Evolutionary conservation across 495 filamentous ascomycete genomes (phyloP).

Genomic region (Cercophora scortea): DNA sequence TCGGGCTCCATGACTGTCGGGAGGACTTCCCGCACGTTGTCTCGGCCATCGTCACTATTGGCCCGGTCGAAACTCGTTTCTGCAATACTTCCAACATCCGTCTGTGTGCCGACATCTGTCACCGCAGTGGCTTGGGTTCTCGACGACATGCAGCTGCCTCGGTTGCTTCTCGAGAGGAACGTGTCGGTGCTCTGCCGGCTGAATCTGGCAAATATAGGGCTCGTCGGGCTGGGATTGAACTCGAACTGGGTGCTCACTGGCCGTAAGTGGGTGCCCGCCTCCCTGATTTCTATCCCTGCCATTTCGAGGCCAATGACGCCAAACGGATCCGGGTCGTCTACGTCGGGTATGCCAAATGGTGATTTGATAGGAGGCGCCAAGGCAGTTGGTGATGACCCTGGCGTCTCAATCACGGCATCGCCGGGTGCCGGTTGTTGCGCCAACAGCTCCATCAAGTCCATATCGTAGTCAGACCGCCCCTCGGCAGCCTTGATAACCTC

Average conservation of each 20-base stretch:
- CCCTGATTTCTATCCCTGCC: slow-evolving; percentile 76
- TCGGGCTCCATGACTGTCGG: slow-evolving; percentile 33
- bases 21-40: slow-evolving; percentile 24
- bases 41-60: slow-evolving; percentile 39
- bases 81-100: slow-evolving; percentile 42
- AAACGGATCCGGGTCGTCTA: slow-evolving; percentile 78
- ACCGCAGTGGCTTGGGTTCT: slow-evolving; percentile 52
- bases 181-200: slow-evolving; percentile 62
- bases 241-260: slow-evolving; percentile 71
- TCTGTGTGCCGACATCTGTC: slow-evolving; percentile 47
- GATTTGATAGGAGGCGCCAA: slow-evolving; percentile 17
- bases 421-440: slow-evolving; percentile 59
- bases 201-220: slow-evolving; percentile 65
- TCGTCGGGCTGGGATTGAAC: slow-evolving; percentile 66
- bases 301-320: slow-evolving; percentile 79
- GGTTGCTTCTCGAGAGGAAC: slow-evolving; percentile 51
- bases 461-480: slow-evolving; percentile 67
- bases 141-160: slow-evolving; percentile 54
- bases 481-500: slow-evolving; percentile 81
- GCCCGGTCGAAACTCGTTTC: slow-evolving; percentile 41
- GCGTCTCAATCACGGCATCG: slow-evolving; percentile 56
- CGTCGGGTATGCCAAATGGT: slow-evolving; percentile 68
- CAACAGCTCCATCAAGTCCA: slow-evolving; percentile 38
- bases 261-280: slow-evolving; percentile 65
- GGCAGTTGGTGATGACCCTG: slow-evolving; percentile 21